Evolutionary conservation across 192 early-diverging fungal species (phyloP).

Genomic region (Coemansia sp.): DNA sequence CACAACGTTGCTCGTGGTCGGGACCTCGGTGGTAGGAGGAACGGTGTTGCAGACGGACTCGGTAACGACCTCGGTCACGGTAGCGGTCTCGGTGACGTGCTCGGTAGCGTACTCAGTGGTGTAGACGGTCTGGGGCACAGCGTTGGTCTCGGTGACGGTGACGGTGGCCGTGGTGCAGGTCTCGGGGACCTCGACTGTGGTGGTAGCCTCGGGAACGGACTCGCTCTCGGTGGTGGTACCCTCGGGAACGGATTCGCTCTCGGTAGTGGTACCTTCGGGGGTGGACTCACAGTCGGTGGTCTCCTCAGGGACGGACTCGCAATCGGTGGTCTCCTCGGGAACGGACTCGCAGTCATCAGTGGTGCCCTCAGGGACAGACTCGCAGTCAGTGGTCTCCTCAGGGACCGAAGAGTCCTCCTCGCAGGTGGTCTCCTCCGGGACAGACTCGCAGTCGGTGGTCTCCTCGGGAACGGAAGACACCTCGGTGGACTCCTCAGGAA

Average conservation of each 20-base stretch:
- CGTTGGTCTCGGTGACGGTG: constrained; percentile 24
- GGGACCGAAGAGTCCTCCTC: background rate
- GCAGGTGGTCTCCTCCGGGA: background rate
- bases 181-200: constrained; percentile 11
- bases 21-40: constrained; percentile 7
- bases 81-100: constrained; percentile 21
- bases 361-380: background rate
- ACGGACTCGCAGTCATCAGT: background rate
- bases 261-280: background rate
- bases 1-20: background rate
- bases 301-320: constrained; percentile 9
- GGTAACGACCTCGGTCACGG: constrained; percentile 28
- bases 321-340: constrained; percentile 14
- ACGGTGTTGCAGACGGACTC: constrained; percentile 23
- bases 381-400: background rate
- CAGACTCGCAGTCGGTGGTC: background rate
- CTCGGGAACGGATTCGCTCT: constrained; percentile 7
- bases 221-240: constrained; percentile 12
- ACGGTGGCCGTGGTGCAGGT: constrained; percentile 38
- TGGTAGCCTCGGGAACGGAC: constrained; percentile 6
- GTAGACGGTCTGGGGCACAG: constrained; percentile 27
- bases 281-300: constrained; percentile 8
- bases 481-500: background rate
- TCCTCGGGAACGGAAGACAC: background rate
- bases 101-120: constrained; percentile 3